Evolutionary conservation across 306 rosid species (phyloP), one percentile per base, ranked within the genome.

Genomic region (Prunus davidiana): DNA sequence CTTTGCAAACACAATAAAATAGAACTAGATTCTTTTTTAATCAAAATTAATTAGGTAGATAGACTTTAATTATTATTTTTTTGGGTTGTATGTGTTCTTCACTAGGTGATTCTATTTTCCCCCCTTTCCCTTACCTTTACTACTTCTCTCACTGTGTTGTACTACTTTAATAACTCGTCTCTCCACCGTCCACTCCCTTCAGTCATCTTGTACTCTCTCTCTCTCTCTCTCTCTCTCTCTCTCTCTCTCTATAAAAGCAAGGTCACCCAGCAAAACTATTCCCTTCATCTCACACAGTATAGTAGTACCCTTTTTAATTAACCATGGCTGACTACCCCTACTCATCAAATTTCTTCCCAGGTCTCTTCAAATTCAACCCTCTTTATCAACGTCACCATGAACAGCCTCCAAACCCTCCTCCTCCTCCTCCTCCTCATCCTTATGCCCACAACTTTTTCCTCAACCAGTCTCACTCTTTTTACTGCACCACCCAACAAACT

Each of bases 171-270:
- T 71, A 75, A 76, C 84, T 76, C 41, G 69, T 52, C 84, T 85
- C 83, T 83, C 78, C 88, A 90, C 95, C 95, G 87, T 85, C 80
- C 95, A 89, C 96, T 86, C 56, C 79, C 93, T 88, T 89, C 89
- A 82, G 96, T 85, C 91, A 89, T 91, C 89, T 88, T 89, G 87
- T 89, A 78, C 96, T 88, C 90, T 78, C 89, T 84, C 90, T 73
- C 96, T 88, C 90, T 80, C 89, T 86, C 90, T 74, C 74, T 83
- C 84, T 82, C 84, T 72, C 80, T 75, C 79, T 81, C 76, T 78
- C 81, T 76, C 68, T 77, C 67, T 79, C 71, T 78, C 76, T 79
- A 76, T 68, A 80, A 86, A 71, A 83, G 77, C 87, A 64, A 62
- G 38, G 32, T 69, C 78, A 25, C 80, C 82, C 82, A 80, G 79